Evolutionary conservation across 139 green algal genomes (phyloP).

Genomic region (Protoeuglena noctilucae): DNA sequence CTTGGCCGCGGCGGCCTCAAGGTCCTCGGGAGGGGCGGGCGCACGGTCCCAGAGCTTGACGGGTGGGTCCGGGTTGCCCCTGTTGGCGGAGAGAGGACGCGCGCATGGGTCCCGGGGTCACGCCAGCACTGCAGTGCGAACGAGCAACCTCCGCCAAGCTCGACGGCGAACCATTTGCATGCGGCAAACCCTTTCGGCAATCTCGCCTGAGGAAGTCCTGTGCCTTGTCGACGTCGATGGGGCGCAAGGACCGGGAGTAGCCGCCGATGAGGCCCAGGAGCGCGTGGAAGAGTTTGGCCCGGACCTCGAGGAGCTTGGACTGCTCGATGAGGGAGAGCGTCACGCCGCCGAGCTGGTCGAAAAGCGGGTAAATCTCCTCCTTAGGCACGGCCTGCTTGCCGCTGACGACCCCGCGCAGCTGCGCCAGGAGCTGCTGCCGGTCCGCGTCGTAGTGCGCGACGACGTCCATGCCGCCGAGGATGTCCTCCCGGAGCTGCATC

Average conservation of each 20-base stretch:
- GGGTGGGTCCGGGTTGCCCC: no score
- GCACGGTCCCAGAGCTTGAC: no score
- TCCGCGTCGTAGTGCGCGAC: background rate
- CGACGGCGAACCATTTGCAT: background rate
- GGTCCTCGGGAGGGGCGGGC: no score
- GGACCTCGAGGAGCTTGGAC: background rate
- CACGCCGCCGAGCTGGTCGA: conserved; percentile 5
- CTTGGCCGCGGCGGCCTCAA: background rate
- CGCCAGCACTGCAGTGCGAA: no score
- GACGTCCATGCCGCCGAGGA: background rate
- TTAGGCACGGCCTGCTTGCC: conserved; percentile 8
- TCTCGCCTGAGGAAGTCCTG: background rate
- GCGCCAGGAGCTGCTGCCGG: background rate
- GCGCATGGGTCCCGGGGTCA: no score
- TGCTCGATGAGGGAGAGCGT: background rate
- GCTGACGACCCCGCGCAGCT: background rate
- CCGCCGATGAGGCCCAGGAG: background rate
- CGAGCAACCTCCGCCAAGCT: background rate
- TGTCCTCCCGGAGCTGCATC: background rate
- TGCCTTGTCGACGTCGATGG: background rate
- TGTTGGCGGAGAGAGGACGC: no score
- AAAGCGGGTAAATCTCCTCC: conserved; percentile 9
- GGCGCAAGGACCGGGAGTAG: background rate
- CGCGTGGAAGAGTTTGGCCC: background rate
- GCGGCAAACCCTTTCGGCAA: background rate